Conservation (phyloP, 306 rosid genomes). For the Rosa persica region DNA sequence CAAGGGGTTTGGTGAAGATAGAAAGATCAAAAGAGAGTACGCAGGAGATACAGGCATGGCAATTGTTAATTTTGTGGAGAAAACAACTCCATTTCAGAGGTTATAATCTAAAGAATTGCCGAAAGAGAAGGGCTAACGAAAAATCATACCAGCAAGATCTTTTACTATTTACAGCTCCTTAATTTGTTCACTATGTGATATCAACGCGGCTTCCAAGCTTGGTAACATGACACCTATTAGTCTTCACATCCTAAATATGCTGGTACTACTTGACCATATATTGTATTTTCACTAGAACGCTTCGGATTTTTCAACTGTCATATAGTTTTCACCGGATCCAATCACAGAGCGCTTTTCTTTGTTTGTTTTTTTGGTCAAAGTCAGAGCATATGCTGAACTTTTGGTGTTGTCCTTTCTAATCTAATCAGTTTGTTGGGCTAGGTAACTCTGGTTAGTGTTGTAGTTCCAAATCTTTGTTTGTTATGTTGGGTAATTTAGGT, state of each 20-base stretch:
- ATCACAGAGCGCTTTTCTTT: neutral
- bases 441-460: rapidly evolving
- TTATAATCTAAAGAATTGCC: slow-evolving; percentile 7
- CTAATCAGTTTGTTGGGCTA: no score
- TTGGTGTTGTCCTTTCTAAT: no score
- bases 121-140: slow-evolving; percentile 22
- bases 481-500: no score
- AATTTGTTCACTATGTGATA: neutral
- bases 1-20: neutral
- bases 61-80: slow-evolving; percentile 15
- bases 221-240: neutral
- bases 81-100: slow-evolving; percentile 12
- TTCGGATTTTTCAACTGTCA: neutral
- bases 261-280: neutral
- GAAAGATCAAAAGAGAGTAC: neutral
- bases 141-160: slow-evolving; percentile 1
- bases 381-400: no score
- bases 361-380: no score
- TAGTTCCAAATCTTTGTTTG: no score
- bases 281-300: neutral
- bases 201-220: neutral
- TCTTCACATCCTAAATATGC: neutral
- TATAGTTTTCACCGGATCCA: neutral
- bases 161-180: slow-evolving; percentile 15
- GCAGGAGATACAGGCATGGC: neutral